Percentiles rank a stretch among this genome's conserved stretches.
These are phyloP conservation scores for Termitomyces eurrhizus DNA, from an alignment of 768 basidiomycete species.

Conservation along the genomic window DNA sequence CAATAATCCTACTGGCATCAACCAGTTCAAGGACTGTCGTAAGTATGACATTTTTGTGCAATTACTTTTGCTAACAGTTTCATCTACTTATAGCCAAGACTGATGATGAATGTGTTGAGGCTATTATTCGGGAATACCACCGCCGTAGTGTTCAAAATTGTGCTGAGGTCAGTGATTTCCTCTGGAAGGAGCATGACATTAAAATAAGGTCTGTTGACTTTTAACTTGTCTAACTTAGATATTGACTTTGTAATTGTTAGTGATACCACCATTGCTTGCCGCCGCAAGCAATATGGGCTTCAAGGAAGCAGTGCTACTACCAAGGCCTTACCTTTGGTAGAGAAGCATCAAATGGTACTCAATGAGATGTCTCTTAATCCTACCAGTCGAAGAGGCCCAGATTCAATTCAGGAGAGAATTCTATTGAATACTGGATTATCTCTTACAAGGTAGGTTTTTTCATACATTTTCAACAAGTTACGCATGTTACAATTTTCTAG, in stretches of 20 bases:
- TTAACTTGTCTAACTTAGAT: background rate
- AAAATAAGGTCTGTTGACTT: background rate
- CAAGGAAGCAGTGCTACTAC: background rate
- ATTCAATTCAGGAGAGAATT: background rate
- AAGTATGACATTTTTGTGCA: background rate
- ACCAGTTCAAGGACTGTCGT: background rate
- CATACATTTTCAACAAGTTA: background rate
- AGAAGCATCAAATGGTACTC: background rate
- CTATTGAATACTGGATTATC: background rate
- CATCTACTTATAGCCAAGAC: background rate
- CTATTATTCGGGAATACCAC: background rate
- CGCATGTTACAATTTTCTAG: background rate
- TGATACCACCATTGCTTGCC: background rate
- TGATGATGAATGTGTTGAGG: background rate
- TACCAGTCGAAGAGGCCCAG: background rate
- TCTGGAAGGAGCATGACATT: background rate
- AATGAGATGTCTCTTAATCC: background rate
- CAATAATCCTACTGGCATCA: background rate
- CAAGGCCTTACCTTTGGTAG: background rate
- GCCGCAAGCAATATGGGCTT: background rate
- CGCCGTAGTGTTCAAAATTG: background rate
- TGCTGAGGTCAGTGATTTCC: background rate
- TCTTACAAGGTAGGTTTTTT: background rate
- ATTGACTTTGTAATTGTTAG: background rate
- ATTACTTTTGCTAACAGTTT: background rate